Evolutionary conservation across 352 stramenopile species (phyloP), one percentile per base, ranked within the genome.

Genomic region (Phytophthora pseudosyringae): DNA sequence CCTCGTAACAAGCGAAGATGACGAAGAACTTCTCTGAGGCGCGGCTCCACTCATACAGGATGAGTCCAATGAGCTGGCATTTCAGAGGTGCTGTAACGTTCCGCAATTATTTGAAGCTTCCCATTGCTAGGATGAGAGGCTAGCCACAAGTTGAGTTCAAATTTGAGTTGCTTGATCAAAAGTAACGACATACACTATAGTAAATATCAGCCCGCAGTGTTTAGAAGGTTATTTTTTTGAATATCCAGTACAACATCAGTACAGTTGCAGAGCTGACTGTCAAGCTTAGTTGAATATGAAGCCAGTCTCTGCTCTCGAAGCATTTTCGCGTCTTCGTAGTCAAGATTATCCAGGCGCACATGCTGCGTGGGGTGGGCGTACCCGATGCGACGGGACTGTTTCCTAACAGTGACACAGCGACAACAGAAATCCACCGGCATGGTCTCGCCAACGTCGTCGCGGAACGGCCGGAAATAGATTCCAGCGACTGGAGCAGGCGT

Each of bases 201-300:
- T n/a, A n/a, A n/a, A n/a, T n/a, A n/a, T n/a, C 40, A 12, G 12
- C 52, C 36, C 12, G 40, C 52, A 33, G 29, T n/a, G 29, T 36
- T 29, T n/a, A 59, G 50, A 13, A n/a, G n/a, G n/a, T 49, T 59
- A 8, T 48, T 59, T 11, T 50, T 51, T n/a, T n/a, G 26, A 60
- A 28, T 12, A 52, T 51, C 52, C 40, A 45, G 40, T 35, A 29
- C 5, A 52, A 10, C 39, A 60, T 9, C 16, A 28, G 31, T 51
- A 51, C 1, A 45, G 5, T 5, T 44, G 44, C 12, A 21, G 9
- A 18, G 28, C 28, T 18, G 40, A 45, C 15, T 8, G 26, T 12
- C 40, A 40, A 15, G 51, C 12, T 28, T 51, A 51, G 52, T 26
- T 51, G 10, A 60, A 16, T 31, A 60, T 26, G 1, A 29, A 60